Conservation (phyloP, 2,329 filamentous ascomycete species). For the Claviceps sp. region DNA sequence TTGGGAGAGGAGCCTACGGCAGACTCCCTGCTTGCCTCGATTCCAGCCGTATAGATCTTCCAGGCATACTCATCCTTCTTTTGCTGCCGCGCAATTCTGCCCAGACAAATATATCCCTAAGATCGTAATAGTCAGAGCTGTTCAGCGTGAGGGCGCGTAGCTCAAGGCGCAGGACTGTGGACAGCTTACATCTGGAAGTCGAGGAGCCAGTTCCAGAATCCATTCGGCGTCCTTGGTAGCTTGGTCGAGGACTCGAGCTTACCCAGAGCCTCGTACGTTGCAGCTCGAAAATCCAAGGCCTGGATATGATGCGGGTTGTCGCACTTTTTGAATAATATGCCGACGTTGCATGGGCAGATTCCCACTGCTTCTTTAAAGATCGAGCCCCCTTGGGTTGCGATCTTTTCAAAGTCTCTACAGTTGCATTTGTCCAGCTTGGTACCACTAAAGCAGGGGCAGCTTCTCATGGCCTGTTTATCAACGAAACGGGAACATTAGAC, state of each 20-base stretch:
- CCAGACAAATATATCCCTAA: conserved; percentile 29
- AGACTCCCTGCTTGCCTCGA: conserved; percentile 18
- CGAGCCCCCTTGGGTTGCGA: conserved; percentile 19
- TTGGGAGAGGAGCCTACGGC: conserved; percentile 17
- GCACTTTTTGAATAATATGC: conserved; percentile 18
- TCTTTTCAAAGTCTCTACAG: conserved; percentile 18
- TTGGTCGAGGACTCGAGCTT: conserved; percentile 19
- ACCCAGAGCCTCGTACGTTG: conserved; percentile 24
- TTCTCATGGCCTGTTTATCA: conserved; percentile 21
- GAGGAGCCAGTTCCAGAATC: conserved; percentile 28
- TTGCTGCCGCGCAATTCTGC: conserved; percentile 24
- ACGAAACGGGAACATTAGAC: not conserved
- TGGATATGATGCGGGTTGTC: conserved; percentile 23
- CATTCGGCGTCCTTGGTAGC: too few species aligned
- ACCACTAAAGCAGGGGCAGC: conserved; percentile 21
- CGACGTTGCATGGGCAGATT: conserved; percentile 21
- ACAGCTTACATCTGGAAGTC: conserved; percentile 23
- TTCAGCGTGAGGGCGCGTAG: too few species aligned
- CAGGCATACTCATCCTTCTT: conserved; percentile 26
- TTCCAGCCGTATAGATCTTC: conserved; percentile 8
- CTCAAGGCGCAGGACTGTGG: not conserved
- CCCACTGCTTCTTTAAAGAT: conserved; percentile 30
- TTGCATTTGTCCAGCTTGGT: conserved; percentile 14
- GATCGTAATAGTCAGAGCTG: too few species aligned
- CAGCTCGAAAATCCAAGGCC: conserved; percentile 28